Evolutionary conservation across 805 yeast genomes (phyloP).

Genomic region (Candida ovalis): DNA sequence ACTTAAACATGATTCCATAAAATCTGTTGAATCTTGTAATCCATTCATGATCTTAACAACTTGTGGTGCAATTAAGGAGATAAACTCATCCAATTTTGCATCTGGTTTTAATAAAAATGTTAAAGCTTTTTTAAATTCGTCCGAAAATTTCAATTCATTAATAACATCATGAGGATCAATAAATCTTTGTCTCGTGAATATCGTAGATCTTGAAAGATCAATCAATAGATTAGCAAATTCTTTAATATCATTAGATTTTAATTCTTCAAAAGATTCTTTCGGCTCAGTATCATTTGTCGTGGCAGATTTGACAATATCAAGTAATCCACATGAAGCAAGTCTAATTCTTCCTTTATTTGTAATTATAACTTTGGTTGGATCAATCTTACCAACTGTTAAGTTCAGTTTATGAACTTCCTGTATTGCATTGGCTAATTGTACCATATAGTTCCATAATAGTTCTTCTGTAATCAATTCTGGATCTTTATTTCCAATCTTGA

Average conservation of each 20-base stretch:
- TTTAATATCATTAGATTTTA: conserved; percentile 44
- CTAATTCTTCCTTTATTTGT: conserved; percentile 71
- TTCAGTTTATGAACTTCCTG: conserved; percentile 61
- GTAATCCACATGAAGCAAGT: conserved; percentile 65
- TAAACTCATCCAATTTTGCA: conserved; percentile 31
- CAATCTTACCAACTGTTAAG: conserved; percentile 58
- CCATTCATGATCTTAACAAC: conserved; percentile 47
- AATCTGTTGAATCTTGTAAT: conserved; percentile 50
- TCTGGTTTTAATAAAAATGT: conserved; percentile 32
- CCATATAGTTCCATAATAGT: conserved; percentile 68
- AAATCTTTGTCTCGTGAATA: conserved; percentile 19
- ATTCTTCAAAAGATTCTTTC: conserved; percentile 10
- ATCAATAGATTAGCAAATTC: conserved; percentile 58
- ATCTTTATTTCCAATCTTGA: conserved; percentile 35
- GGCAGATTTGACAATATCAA: conserved; percentile 52
- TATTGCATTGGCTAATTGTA: conserved; percentile 71
- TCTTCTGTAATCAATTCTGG: conserved; percentile 58
- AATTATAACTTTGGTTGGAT: conserved; percentile 66
- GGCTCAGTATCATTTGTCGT: conserved; percentile 32
- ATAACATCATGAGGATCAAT: conserved; percentile 22
- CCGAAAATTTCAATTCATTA: conserved; percentile 35
- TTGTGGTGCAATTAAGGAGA: conserved; percentile 39
- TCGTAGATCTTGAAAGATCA: conserved; percentile 44
- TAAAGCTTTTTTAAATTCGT: conserved; percentile 42
- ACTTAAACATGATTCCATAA: conserved; percentile 55